Percentiles rank a stretch among this genome's conserved stretches.
These are phyloP conservation scores for Coniferiporia sulphurascens DNA, from an alignment of 1,284 basidiomycete species.

Conservation along the genomic window DNA sequence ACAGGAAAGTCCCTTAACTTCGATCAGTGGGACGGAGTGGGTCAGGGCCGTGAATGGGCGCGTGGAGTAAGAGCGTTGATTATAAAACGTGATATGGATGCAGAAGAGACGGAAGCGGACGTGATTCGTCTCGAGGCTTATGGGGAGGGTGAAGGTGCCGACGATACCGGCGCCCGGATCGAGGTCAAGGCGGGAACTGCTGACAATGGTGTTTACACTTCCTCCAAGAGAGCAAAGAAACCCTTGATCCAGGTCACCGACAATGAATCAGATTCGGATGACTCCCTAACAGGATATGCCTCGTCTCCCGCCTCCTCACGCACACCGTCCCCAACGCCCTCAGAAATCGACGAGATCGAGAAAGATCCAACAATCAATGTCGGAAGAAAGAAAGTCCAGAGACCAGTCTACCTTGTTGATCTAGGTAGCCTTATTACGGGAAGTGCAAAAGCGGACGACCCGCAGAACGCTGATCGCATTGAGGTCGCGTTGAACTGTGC, in stretches of 20 bases:
- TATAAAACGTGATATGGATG: slow-evolving; percentile 46
- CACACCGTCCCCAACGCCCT: slow-evolving; percentile 73
- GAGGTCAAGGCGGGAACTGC: slow-evolving; percentile 16
- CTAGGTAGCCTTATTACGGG: slow-evolving; percentile 66
- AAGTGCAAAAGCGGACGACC: slow-evolving; percentile 44
- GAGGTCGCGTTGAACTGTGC: slow-evolving; percentile 76
- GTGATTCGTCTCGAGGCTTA: slow-evolving; percentile 1
- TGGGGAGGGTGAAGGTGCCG: neutral
- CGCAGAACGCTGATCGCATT: slow-evolving; percentile 69
- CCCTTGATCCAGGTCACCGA: slow-evolving; percentile 23
- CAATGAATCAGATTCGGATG: slow-evolving; percentile 64
- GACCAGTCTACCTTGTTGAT: slow-evolving; percentile 82
- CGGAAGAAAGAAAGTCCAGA: slow-evolving; percentile 57
- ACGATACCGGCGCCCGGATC: slow-evolving; percentile 7
- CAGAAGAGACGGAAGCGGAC: slow-evolving; percentile 25
- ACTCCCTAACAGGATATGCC: slow-evolving; percentile 77
- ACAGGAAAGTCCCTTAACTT: slow-evolving; percentile 72
- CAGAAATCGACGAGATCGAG: slow-evolving; percentile 78
- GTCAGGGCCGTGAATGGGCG: slow-evolving; percentile 66
- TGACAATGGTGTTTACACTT: neutral
- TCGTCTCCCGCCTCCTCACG: slow-evolving; percentile 60
- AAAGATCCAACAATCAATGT: slow-evolving; percentile 74
- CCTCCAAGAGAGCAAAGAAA: neutral
- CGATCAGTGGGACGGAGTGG: slow-evolving; percentile 78
- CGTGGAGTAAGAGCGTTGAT: slow-evolving; percentile 51